Conservation (phyloP, 106 monocot genomes). For the Hemerocallis citrina region DNA sequence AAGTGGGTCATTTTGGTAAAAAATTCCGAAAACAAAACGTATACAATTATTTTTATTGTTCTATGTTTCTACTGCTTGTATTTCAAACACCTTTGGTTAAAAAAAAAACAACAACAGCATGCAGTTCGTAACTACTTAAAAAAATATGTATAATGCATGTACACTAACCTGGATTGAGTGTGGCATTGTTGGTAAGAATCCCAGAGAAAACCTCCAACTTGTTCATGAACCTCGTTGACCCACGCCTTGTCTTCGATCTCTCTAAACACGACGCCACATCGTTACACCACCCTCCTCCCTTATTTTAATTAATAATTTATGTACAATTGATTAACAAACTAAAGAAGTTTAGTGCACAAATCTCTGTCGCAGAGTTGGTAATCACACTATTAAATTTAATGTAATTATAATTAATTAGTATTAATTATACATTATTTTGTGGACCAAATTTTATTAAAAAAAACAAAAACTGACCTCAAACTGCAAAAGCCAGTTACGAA, state of each 20-base stretch:
- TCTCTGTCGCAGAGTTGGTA: not conserved
- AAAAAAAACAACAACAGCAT: too few species aligned
- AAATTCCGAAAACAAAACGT: too few species aligned
- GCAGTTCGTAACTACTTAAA: too few species aligned
- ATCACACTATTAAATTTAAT: not conserved
- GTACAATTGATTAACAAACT: not conserved
- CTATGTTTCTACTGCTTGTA: too few species aligned
- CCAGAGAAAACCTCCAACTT: constrained; percentile 57
- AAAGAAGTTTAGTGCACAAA: not conserved
- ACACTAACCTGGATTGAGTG: constrained; percentile 73
- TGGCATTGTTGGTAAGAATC: constrained; percentile 47
- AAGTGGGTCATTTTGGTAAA: too few species aligned
- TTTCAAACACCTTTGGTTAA: too few species aligned
- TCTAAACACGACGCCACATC: constrained; percentile 47
- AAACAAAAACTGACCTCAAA: constrained; percentile 41
- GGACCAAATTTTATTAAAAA: too few species aligned
- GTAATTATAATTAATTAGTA: not conserved
- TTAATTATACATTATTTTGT: too few species aligned
- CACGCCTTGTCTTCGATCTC: constrained; percentile 41
- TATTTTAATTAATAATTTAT: not conserved
- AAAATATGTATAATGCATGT: too few species aligned
- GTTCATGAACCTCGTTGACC: constrained; percentile 63
- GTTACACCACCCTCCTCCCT: too few species aligned
- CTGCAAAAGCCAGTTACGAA: constrained; percentile 65
- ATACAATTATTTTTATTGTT: too few species aligned